phyloP scores from a whole-genome alignment of 306 rosid genomes.

The Trifolium subterraneum region DNA sequence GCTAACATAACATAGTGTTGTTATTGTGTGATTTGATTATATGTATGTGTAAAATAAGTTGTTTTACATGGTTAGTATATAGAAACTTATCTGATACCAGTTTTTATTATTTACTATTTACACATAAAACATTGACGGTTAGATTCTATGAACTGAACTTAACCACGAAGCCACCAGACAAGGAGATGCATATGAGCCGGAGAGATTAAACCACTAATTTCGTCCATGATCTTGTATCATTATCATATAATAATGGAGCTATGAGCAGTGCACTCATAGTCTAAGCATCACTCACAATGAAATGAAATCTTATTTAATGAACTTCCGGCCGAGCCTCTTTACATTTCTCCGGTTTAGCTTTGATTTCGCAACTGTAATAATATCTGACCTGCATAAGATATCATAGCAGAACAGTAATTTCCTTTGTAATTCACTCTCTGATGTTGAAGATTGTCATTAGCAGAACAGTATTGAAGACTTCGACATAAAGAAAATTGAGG shows the following conservation, averaged over 20 bases:
- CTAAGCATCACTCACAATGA: too few species aligned
- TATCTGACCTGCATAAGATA: too few species aligned
- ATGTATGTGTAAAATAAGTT: neutral
- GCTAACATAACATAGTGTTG: too few species aligned
- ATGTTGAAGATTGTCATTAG: constrained; percentile 47
- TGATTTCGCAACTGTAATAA: too few species aligned
- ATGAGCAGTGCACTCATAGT: too few species aligned
- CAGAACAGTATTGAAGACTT: constrained; percentile 71
- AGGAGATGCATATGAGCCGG: neutral
- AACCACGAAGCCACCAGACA: neutral
- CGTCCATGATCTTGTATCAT: neutral
- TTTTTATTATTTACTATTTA: neutral
- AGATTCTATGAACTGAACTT: constrained; percentile 1
- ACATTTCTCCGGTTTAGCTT: too few species aligned
- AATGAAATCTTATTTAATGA: too few species aligned
- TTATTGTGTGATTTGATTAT: too few species aligned
- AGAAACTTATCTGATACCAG: neutral
- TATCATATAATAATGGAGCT: too few species aligned
- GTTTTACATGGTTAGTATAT: neutral
- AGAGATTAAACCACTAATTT: neutral
- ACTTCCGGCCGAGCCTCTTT: too few species aligned
- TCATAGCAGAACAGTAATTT: too few species aligned
- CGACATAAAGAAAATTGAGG: constrained; percentile 89
- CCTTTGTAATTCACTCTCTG: constrained; percentile 37
- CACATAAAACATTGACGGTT: neutral